Percentiles rank a stretch among this genome's conserved stretches.
Evolutionary conservation across 495 filamentous ascomycete species (phyloP).

Genomic region (Penicillium verhagenii): DNA sequence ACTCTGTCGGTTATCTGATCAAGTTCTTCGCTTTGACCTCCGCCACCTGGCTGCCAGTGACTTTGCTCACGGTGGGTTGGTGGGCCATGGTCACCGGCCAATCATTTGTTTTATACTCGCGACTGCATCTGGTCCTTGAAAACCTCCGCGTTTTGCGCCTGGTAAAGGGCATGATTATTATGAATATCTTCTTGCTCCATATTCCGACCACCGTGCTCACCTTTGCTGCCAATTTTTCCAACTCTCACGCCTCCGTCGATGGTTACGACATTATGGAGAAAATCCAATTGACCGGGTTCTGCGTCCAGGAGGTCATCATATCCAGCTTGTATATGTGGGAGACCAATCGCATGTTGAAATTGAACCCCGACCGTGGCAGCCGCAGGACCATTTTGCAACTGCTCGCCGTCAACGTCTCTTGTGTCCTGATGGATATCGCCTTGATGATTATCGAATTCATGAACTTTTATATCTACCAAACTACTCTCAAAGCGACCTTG

Average conservation of each 20-base stretch:
- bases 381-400: constrained; percentile 30
- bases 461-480: constrained; percentile 33
- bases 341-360: constrained; percentile 27
- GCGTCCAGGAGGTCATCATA: constrained; percentile 31
- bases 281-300: constrained; percentile 28
- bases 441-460: constrained; percentile 32
- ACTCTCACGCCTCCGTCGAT: constrained; percentile 10
- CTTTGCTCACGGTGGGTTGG: constrained; percentile 36
- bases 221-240: constrained; percentile 26
- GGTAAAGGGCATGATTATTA: constrained; percentile 38
- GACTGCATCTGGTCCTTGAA: constrained; percentile 38
- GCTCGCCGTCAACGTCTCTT: constrained; percentile 29
- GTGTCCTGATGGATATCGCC: constrained; percentile 33
- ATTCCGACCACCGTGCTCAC: constrained; percentile 36
- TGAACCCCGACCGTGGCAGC: constrained; percentile 23
- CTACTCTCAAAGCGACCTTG: constrained; percentile 29
- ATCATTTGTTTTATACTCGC: constrained; percentile 40
- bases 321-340: constrained; percentile 32
- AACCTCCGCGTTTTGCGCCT: constrained; percentile 23
- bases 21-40: constrained; percentile 36
- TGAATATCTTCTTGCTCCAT: constrained; percentile 33
- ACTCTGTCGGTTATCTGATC: constrained; percentile 38
- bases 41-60: constrained; percentile 27
- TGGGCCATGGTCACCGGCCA: constrained; percentile 45
- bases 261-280: constrained; percentile 34